A percentile compares a stretch with the other conserved stretches of the same genome.
These are phyloP conservation scores for Platanthera zijinensis DNA, from an alignment of 106 monocot species.

Conservation along the genomic window DNA sequence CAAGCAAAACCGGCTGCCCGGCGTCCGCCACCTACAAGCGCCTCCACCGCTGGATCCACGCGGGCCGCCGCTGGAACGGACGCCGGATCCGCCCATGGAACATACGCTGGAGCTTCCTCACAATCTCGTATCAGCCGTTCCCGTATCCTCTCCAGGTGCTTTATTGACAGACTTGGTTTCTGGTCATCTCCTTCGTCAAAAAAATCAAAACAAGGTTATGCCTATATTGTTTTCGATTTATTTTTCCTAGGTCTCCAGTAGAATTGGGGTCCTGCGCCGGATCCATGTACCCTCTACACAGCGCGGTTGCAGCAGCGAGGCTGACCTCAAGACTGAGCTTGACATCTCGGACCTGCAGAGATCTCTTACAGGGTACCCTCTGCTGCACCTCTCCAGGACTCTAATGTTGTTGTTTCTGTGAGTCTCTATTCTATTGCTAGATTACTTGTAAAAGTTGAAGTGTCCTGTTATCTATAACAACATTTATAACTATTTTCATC, in stretches of 20 bases:
- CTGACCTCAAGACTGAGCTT: constrained; percentile 53
- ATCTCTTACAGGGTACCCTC: constrained; percentile 63
- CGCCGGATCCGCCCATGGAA: neutral
- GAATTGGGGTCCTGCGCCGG: constrained; percentile 32
- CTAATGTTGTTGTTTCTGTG: constrained; percentile 24
- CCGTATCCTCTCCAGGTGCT: constrained; percentile 4
- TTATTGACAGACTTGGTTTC: neutral
- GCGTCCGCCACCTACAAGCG: neutral
- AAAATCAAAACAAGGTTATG: neutral
- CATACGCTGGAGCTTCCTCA: neutral
- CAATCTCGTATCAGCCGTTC: neutral
- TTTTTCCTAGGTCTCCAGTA: constrained; percentile 31
- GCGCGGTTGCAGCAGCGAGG: constrained; percentile 59
- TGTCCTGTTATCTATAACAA: too few species aligned
- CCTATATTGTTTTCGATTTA: neutral
- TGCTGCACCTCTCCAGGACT: constrained; percentile 64
- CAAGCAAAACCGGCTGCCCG: constrained; percentile 1
- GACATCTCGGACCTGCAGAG: constrained; percentile 34
- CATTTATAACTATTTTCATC: too few species aligned
- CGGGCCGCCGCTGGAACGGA: neutral
- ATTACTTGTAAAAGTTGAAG: too few species aligned
- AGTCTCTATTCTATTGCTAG: constrained; percentile 3
- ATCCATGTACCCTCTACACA: constrained; percentile 50
- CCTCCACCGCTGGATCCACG: constrained; percentile 1
- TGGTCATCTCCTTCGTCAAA: neutral